Evolutionary conservation across 257 asterid genomes (phyloP), one percentile per base, ranked within the genome.

Genomic region (Plantago ovata): DNA sequence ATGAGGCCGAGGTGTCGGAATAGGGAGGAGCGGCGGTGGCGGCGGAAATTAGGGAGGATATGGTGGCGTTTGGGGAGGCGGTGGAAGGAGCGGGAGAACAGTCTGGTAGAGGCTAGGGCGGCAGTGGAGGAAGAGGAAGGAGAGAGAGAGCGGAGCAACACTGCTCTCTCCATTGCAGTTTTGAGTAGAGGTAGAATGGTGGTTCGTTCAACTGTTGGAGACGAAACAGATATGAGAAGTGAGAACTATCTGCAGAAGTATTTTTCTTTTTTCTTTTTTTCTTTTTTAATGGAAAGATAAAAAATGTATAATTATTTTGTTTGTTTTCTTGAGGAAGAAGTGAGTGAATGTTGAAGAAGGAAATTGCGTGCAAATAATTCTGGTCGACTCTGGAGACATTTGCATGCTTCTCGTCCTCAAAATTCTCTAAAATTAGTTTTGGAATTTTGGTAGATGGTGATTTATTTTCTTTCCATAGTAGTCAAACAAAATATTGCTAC

Each of bases 151-250:
- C 98, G 95, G 18, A 79, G 56, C 4, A 84, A 74, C 62, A 79
- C 81, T 47, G 85, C 83, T 65, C 83, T 78, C 94, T 92, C 97
- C 98, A 92, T 92, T 55, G 79, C 32, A 18, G 67, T 71, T 62
- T 20, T 40, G 41, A 53, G 46, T 13, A 50, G 22, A 7, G 33
- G 41, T 8, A 14, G 54, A 66, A 60, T 16, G 77, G 70, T 60
- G 66, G 55, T 52, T 65, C 60, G 54, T 48, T 53, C 63, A 40
- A 45, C 13, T 16, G 15, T 8, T 53, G 22, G 14, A 32, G 12
- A 53, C 11, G 18, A 13, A n/a, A 1, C 13, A n/a, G 11, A 14
- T 2, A 5, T 2, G 5, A 5, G 5, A 2, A 5, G 5, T 24
- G 32, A 28, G 36, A 28, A 28, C 36, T 28, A 28, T 28, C 36